Conservation (phyloP, 108 stramenopile species). For the Nitzschia inconspicua region DNA sequence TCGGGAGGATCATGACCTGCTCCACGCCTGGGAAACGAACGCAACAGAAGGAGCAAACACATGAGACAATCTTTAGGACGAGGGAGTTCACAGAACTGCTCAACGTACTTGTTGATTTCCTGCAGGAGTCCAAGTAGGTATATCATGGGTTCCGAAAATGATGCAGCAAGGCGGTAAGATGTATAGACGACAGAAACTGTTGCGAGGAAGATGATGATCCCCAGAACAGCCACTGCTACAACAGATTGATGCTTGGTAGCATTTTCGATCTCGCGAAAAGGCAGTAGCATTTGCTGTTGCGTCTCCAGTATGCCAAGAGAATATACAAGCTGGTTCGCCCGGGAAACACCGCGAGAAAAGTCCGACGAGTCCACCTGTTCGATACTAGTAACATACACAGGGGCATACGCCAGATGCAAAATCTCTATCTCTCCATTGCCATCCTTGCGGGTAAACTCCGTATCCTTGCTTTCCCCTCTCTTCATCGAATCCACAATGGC, state of each 20-base stretch:
- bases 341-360: constrained; percentile 32
- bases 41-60: not conserved
- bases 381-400: constrained; percentile 21
- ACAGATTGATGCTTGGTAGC: not conserved
- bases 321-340: constrained; percentile 24
- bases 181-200: constrained; percentile 7
- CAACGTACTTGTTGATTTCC: constrained; percentile 5
- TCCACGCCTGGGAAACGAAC: not conserved
- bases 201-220: constrained; percentile 14
- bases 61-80: not conserved
- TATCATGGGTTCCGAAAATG: constrained; percentile 20
- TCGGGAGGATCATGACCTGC: not conserved
- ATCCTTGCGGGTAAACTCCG: constrained; percentile 12
- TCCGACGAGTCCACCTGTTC: constrained; percentile 27
- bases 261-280: constrained; percentile 9
- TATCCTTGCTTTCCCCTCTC: constrained; percentile 3
- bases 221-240: not conserved
- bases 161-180: constrained; percentile 10
- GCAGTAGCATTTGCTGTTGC: not conserved
- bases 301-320: constrained; percentile 22
- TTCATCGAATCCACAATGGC: constrained; percentile 24
- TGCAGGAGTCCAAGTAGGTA: constrained; percentile 20
- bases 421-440: constrained; percentile 14
- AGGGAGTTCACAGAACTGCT: not conserved
- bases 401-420: constrained; percentile 32